Percentiles rank a stretch among this genome's conserved stretches.
Evolutionary conservation across 768 basidiomycete species (phyloP).

Genomic region (Mycena maculata): DNA sequence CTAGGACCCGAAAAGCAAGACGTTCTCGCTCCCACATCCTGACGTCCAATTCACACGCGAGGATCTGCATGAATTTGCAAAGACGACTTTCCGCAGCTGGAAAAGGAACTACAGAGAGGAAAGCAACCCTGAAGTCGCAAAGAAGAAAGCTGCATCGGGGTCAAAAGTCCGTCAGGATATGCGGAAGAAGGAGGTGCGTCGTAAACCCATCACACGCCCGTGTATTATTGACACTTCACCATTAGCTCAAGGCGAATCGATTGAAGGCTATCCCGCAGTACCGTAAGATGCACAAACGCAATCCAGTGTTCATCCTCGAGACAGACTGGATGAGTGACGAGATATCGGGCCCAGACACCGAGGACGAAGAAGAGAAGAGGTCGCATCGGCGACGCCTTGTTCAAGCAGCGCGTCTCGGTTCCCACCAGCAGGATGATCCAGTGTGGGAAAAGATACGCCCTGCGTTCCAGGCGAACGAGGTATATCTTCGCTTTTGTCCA

Average conservation of each 20-base stretch:
- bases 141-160: neutral
- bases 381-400: neutral
- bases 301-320: neutral
- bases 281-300: neutral
- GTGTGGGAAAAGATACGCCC: neutral
- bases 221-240: neutral
- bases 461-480: neutral
- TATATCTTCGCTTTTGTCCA: neutral
- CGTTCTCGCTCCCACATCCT: neutral
- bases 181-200: neutral
- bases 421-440: neutral
- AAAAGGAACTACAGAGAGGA: neutral
- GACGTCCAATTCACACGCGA: neutral
- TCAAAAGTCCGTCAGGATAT: neutral
- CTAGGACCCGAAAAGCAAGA: neutral
- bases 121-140: neutral
- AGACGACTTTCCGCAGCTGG: neutral
- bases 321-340: neutral
- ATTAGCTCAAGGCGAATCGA: neutral
- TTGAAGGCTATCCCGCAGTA: neutral
- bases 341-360: neutral
- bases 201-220: neutral
- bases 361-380: neutral
- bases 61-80: neutral
- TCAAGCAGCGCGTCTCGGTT: neutral